A percentile compares a stretch with the other conserved stretches of the same genome.
phyloP scores from a whole-genome alignment of 1,139 yeast genomes.

The Pichia sp. region DNA sequence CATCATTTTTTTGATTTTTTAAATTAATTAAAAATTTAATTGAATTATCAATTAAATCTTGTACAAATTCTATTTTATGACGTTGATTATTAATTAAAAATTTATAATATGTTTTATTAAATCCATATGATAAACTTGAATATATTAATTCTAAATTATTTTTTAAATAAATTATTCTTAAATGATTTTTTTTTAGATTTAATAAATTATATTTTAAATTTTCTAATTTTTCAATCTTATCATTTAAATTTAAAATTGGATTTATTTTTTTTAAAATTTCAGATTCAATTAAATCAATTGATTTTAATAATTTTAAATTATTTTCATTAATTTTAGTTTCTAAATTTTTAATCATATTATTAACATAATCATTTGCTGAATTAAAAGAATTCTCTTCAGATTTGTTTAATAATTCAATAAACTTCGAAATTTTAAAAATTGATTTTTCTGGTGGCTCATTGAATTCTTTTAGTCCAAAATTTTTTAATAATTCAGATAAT shows the following conservation, averaged over 20 bases:
- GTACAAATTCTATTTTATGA: slow-evolving; percentile 7
- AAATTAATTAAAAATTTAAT: slow-evolving; percentile 5
- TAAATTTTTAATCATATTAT: neutral
- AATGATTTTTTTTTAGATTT: neutral
- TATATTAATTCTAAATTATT: slow-evolving; percentile 11
- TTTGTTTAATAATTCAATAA: slow-evolving; percentile 8
- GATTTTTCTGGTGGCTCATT: slow-evolving; percentile 19
- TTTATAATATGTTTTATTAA: slow-evolving; percentile 5
- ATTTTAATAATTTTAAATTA: neutral
- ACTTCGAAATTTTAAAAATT: slow-evolving; percentile 12
- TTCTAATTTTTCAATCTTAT: too few species aligned
- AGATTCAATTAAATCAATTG: neutral
- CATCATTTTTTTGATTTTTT: slow-evolving; percentile 14
- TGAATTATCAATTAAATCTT: slow-evolving; percentile 7
- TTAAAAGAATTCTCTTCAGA: slow-evolving; percentile 1
- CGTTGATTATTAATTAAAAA: slow-evolving; percentile 8
- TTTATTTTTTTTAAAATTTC: too few species aligned
- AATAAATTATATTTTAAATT: neutral
- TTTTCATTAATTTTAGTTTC: slow-evolving; percentile 1
- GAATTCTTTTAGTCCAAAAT: slow-evolving; percentile 13
- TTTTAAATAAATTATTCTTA: neutral
- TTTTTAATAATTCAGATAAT: slow-evolving; percentile 5
- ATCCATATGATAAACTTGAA: slow-evolving; percentile 4
- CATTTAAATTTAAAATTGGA: too few species aligned
- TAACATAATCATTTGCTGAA: slow-evolving; percentile 2